Evolutionary conservation across 768 basidiomycete genomes (phyloP), one percentile per base, ranked within the genome.

Genomic region (Phaeotremella skinneri): DNA sequence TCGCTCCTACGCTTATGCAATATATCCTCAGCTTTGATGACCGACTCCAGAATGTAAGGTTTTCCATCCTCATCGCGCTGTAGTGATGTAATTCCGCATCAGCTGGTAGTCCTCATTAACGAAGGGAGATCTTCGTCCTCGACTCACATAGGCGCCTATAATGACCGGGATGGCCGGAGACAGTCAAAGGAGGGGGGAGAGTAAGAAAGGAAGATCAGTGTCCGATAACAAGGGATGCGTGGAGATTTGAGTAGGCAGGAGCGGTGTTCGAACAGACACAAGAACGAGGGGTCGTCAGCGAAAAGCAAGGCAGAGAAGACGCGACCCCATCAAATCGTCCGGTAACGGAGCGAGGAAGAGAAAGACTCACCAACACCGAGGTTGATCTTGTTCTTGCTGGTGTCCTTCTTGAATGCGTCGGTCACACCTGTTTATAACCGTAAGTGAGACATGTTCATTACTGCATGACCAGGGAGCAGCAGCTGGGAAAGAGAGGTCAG

Each of bases 391-490:
- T 86, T 85, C 17, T 89, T 81, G 76, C 89, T 85, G 70, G 85
- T 87, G 84, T 97, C 91, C 43, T 91, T 90, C 81, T 93, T 96
- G 85, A 92, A 99, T 27, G 91, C 91, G 75, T 97, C 94, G 27
- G 89, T 88, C 49, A 99, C 75, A 66, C 78, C 77, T 69, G 70
- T 67, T 51, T 56, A 16, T 34, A n/a, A 39, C 7, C 14, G 43
- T 47, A 29, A 56, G 43, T 52, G 43, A n/a, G n/a, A n/a, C n/a
- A n/a, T n/a, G n/a, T n/a, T n/a, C n/a, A n/a, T n/a, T n/a, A n/a
- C n/a, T 51, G 6, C 49, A 27, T 17, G 9, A n/a, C n/a, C n/a
- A n/a, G n/a, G n/a, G n/a, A n/a, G n/a, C n/a, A n/a, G n/a, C n/a
- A n/a, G n/a, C n/a, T n/a, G n/a, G n/a, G n/a, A n/a, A n/a, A n/a